Conservation (phyloP, 2,329 filamentous ascomycete species). For the Diaporthe aspalathi region DNA sequence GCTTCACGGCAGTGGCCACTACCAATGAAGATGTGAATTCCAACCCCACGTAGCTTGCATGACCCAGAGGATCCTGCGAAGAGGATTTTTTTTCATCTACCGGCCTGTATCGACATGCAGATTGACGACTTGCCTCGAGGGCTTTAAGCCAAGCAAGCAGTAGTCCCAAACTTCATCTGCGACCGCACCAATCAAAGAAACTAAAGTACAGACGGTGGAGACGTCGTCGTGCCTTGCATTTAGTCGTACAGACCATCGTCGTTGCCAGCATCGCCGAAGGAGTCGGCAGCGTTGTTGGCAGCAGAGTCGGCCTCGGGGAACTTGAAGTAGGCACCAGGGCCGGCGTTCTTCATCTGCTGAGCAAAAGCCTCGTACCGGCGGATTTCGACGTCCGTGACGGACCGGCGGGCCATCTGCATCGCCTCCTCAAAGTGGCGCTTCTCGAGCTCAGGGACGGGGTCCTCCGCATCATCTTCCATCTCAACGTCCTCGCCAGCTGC, state of each 20-base stretch:
- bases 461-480: constrained; percentile 85
- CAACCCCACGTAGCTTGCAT: constrained; percentile 6
- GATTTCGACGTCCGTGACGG: constrained; percentile 96
- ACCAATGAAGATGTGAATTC: constrained; percentile 23
- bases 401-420: constrained; percentile 93
- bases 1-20: constrained; percentile 20
- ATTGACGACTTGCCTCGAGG: neutral
- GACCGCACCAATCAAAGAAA: constrained; percentile 45
- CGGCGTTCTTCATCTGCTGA: constrained; percentile 98
- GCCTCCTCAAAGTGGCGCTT: constrained; percentile 98
- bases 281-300: constrained; percentile 70
- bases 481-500: constrained; percentile 82
- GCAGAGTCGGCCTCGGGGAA: constrained; percentile 82
- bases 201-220: constrained; percentile 58
- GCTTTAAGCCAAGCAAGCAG: constrained; percentile 11
- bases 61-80: constrained; percentile 30
- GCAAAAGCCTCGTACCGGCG: constrained; percentile 98
- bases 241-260: constrained; percentile 98
- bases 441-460: constrained; percentile 95
- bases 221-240: constrained; percentile 49
- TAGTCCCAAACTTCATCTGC: constrained; percentile 1
- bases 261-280: constrained; percentile 88
- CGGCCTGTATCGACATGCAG: neutral
- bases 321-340: constrained; percentile 96
- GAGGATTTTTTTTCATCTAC: constrained; percentile 12